Conservation (phyloP, 2,329 filamentous ascomycete species). For the Botrytis medusae region DNA sequence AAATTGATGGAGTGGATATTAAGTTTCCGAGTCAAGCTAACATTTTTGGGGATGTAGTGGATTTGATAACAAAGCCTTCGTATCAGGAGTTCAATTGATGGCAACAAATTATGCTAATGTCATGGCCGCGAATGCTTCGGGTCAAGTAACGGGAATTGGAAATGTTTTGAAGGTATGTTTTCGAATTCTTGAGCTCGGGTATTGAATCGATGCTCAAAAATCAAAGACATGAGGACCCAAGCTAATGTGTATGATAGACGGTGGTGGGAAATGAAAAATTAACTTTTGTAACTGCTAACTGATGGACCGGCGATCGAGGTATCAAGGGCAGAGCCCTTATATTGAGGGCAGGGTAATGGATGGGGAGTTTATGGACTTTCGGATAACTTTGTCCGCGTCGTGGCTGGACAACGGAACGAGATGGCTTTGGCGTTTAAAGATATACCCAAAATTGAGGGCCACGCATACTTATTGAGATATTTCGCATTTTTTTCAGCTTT, state of each 20-base stretch:
- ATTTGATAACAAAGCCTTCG: constrained; percentile 55
- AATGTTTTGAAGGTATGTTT: constrained; percentile 46
- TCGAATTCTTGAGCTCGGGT: background rate
- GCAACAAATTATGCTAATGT: constrained; percentile 52
- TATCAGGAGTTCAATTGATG: constrained; percentile 58
- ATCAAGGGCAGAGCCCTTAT: too few species aligned
- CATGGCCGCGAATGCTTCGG: constrained; percentile 51
- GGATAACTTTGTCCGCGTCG: background rate
- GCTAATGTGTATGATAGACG: constrained; percentile 26
- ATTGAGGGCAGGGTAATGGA: too few species aligned
- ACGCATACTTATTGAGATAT: background rate
- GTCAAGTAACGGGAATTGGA: constrained; percentile 50
- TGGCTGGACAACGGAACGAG: too few species aligned
- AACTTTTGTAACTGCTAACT: constrained; percentile 27
- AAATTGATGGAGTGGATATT: too few species aligned
- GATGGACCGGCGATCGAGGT: background rate
- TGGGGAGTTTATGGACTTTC: background rate
- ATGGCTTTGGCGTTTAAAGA: background rate
- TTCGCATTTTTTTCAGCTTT: background rate
- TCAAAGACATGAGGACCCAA: background rate
- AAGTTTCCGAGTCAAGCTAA: background rate
- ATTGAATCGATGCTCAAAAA: background rate
- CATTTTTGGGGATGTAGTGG: constrained; percentile 40
- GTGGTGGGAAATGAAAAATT: constrained; percentile 35
- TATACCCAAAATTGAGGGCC: background rate